phyloP scores from a whole-genome alignment of 306 rosid genomes.

The Pyrus communis region DNA sequence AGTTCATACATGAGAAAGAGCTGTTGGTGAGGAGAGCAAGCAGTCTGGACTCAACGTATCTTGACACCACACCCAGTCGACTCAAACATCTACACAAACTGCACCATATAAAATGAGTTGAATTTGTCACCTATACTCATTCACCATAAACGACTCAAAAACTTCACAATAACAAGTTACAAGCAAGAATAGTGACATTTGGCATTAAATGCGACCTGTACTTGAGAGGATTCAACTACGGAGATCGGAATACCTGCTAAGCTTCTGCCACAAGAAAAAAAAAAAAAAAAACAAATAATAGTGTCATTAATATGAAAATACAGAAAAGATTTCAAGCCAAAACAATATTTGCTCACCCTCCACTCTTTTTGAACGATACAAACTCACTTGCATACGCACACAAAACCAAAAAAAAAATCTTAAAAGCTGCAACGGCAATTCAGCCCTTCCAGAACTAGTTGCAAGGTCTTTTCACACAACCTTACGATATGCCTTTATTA shows the following conservation, averaged over 20 bases:
- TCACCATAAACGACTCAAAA: neutral
- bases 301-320: neutral
- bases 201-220: slow-evolving; percentile 15
- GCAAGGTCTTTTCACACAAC: neutral
- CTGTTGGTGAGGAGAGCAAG: slow-evolving; percentile 24
- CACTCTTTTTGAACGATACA: neutral
- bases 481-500: neutral
- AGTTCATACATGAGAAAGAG: slow-evolving; percentile 31
- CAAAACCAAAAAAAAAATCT: neutral
- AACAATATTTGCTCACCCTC: neutral
- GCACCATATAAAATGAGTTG: neutral
- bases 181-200: neutral
- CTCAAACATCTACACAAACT: slow-evolving; percentile 13
- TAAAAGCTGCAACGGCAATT: neutral
- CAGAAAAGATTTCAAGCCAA: neutral
- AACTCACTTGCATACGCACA: neutral
- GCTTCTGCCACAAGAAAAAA: slow-evolving; percentile 23
- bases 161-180: neutral
- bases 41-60: slow-evolving; percentile 5
- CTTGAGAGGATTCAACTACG: slow-evolving; percentile 15
- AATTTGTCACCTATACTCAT: neutral
- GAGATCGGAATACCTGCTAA: slow-evolving; percentile 12
- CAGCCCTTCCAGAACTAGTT: neutral
- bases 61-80: slow-evolving; percentile 12
- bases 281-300: neutral